A percentile compares a stretch with the other conserved stretches of the same genome.
Conservation (phyloP, 139 green algal species). For the Monoraphidium neglectum region DNA sequence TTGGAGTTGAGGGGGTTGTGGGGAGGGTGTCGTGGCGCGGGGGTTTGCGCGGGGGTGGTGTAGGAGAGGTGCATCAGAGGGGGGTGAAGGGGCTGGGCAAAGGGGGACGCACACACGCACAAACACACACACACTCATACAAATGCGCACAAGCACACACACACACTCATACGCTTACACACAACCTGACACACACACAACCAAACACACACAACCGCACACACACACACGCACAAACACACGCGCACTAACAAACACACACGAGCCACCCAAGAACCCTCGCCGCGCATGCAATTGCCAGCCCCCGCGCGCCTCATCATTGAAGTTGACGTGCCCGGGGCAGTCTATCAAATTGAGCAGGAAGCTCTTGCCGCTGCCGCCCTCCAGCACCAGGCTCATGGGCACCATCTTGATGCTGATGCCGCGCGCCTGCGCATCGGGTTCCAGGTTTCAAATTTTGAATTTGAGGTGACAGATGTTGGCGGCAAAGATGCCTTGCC, state of each 20-base stretch:
- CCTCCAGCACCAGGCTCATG: conserved; percentile 90
- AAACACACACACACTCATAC: not conserved
- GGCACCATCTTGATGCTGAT: conserved; percentile 96
- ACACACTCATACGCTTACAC: not conserved
- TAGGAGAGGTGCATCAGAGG: too few relatives aligned
- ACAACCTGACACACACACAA: not conserved
- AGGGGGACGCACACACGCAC: not conserved
- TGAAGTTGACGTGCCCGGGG: conserved; percentile 97
- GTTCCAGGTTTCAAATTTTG: too few relatives aligned
- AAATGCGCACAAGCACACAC: too few relatives aligned
- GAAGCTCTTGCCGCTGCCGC: conserved; percentile 81
- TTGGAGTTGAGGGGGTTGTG: too few relatives aligned
- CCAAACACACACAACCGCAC: not conserved
- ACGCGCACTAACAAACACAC: not conserved
- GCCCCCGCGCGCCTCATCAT: conserved; percentile 84
- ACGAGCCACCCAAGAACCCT: not conserved
- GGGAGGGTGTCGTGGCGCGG: too few relatives aligned
- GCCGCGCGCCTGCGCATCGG: conserved; percentile 50
- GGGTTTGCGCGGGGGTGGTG: too few relatives aligned
- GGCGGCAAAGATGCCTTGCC: too few relatives aligned
- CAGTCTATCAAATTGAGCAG: conserved; percentile 93
- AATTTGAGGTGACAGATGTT: too few relatives aligned
- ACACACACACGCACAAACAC: not conserved
- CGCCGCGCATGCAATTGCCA: too few relatives aligned
- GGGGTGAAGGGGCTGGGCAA: too few relatives aligned